These are phyloP conservation scores for Platanus orientalis DNA, from an alignment of 164 flowering plant genomes.

Conservation along the genomic window DNA sequence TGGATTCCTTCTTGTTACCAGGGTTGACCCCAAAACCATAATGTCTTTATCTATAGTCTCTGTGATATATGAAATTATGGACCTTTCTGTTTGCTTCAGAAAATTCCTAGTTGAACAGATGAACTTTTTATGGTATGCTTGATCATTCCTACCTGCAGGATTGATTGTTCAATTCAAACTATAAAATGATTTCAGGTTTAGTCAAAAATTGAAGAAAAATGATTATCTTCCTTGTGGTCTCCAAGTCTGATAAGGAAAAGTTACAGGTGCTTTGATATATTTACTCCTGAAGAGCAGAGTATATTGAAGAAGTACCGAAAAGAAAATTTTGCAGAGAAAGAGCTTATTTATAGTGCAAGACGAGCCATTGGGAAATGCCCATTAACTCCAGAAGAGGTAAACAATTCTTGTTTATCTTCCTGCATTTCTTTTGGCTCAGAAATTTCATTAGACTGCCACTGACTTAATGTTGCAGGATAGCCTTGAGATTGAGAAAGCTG, in stretches of 20 bases:
- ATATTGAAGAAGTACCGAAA: constrained; percentile 67
- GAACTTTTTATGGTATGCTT: not conserved
- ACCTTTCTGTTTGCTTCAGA: not conserved
- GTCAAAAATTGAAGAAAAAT: too few relatives aligned
- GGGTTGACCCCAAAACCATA: too few relatives aligned
- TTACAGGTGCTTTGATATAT: constrained; percentile 89
- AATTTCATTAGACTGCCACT: too few relatives aligned
- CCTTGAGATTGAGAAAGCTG: too few relatives aligned
- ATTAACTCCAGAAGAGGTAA: constrained; percentile 98
- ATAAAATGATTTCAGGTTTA: too few relatives aligned
- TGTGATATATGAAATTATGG: too few relatives aligned
- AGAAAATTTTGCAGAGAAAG: constrained; percentile 77
- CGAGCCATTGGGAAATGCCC: constrained; percentile 97
- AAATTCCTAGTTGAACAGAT: not conserved
- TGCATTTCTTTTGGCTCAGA: not conserved
- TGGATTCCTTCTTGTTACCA: too few relatives aligned
- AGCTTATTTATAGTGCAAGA: constrained; percentile 69
- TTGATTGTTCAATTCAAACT: too few relatives aligned
- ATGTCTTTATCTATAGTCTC: too few relatives aligned
- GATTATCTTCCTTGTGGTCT: not conserved
- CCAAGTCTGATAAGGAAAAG: constrained; percentile 4
- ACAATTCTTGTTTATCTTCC: constrained; percentile 9
- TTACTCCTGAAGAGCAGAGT: constrained; percentile 62
- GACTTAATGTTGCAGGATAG: too few relatives aligned
- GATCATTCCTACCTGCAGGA: too few relatives aligned